A percentile compares a stretch with the other conserved stretches of the same genome.
Conservation (phyloP, 495 filamentous ascomycete species). For the Bacidia rubella region DNA sequence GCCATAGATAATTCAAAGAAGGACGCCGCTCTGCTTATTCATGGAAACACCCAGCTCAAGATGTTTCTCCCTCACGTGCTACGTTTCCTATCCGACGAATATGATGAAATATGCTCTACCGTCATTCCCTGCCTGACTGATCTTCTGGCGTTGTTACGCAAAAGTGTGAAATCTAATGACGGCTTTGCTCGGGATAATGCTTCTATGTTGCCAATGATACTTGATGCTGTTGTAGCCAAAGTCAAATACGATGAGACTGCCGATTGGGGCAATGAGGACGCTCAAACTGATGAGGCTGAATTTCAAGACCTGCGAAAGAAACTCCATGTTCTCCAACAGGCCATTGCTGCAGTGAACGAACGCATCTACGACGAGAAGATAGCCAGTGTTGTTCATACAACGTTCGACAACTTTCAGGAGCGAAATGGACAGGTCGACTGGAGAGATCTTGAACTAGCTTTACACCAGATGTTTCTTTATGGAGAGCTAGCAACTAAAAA, state of each 20-base stretch:
- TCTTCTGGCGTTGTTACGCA: conserved; percentile 74
- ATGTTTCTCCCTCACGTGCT: conserved; percentile 73
- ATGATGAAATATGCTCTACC: conserved; percentile 90
- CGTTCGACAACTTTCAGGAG: conserved; percentile 62
- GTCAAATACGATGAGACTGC: conserved; percentile 95
- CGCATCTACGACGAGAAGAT: conserved; percentile 73
- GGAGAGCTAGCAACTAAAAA: conserved; percentile 80
- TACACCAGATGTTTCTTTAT: conserved; percentile 94
- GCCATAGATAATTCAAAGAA: conserved; percentile 41
- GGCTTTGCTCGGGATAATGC: conserved; percentile 53
- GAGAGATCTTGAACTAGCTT: conserved; percentile 89
- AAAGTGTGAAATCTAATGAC: conserved; percentile 47
- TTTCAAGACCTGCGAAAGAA: conserved; percentile 87
- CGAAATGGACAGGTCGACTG: conserved; percentile 68
- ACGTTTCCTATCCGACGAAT: conserved; percentile 93
- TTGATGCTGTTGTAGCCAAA: conserved; percentile 83
- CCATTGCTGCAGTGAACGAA: conserved; percentile 73
- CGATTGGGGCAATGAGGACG: conserved; percentile 86
- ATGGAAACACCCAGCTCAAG: conserved; percentile 41
- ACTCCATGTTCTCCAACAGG: conserved; percentile 80
- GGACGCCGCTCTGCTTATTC: conserved; percentile 6
- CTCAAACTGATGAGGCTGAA: conserved; percentile 94
- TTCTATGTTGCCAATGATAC: conserved; percentile 66
- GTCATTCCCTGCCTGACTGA: conserved; percentile 87
- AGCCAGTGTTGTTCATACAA: conserved; percentile 65